Evolutionary conservation across 306 rosid species (phyloP), one percentile per base, ranked within the genome.

Genomic region (Sechiopsis laciniata): DNA sequence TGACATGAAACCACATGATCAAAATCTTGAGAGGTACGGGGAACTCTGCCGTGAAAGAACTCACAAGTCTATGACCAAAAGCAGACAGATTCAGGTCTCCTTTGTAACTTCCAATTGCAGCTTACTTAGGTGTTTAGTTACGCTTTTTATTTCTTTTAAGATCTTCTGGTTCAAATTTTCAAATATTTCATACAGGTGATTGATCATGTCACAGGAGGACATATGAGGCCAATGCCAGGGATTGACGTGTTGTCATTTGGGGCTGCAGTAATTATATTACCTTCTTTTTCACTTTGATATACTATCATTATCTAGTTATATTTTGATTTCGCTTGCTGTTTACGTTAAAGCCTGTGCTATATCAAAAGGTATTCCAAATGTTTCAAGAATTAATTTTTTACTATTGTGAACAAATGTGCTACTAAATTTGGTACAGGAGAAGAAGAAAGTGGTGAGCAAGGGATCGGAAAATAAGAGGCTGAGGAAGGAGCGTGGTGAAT

Each of bases 151-250:
- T 68, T 22, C 3, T 65, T 6, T 2, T 21, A 17, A 2, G 53
- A 21, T 67, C 50, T 61, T 20, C 17, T 26, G 12, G 51, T 72
- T 72, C 11, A 72, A 29, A 26, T 73, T 71, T 63, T 45, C 77
- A 21, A 70, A 72, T 74, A 79, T 60, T 45, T 32, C 75, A 77
- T 77, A 78, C 85, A 92, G 97, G 91, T 92, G 79, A 87, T 92
- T 46, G 84, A 79, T 60, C 85, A 88, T 68, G 90, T 88, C 63
- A 79, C 68, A 77, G 96, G 97, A 74, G 96, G 97, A 74, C 85
- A 63, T 79, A 92, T 89, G 96, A 86, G 89, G 83, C 96, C 97
- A 46, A 81, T 86, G 95, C 97, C 92, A 26, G 96, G 95, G 84
- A 84, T 83, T 88, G 81, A 75, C 76, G 80, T 83, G 76, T 29